Conservation (phyloP, 1,139 yeast species). For the Hemisphaericaspora subhashii region DNA sequence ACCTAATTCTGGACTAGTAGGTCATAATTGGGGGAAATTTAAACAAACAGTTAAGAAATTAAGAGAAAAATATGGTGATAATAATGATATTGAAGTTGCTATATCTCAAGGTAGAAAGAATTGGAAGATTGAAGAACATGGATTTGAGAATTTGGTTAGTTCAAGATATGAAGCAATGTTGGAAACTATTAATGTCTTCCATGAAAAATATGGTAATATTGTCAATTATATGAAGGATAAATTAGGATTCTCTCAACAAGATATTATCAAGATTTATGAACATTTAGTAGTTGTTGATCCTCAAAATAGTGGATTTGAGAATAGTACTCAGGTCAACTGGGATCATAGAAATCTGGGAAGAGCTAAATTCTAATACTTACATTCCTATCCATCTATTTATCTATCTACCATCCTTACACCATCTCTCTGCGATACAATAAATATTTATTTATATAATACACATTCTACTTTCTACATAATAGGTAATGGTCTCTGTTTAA, state of each 20-base stretch:
- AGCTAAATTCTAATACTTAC: constrained; percentile 11
- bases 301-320: constrained; percentile 21
- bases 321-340: constrained; percentile 23
- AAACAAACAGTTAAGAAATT: constrained; percentile 29
- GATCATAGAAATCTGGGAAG: constrained; percentile 22
- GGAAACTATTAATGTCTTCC: constrained; percentile 52
- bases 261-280: constrained; percentile 48
- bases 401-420: too few species aligned
- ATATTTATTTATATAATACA: too few species aligned
- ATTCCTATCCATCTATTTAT: too few species aligned
- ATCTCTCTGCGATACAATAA: too few species aligned
- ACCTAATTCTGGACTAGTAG: too few species aligned
- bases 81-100: constrained; percentile 26
- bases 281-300: constrained; percentile 37
- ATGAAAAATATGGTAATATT: constrained; percentile 59
- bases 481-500: constrained; percentile 69
- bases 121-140: constrained; percentile 47
- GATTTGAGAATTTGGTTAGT: constrained; percentile 59
- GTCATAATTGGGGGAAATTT: constrained; percentile 37
- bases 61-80: constrained; percentile 32
- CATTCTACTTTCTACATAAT: too few species aligned
- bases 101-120: constrained; percentile 36
- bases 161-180: constrained; percentile 75
- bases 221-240: constrained; percentile 47
- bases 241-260: constrained; percentile 50